Base-by-base conservation (phyloP, 345 rosid species). In the Hibiscus mutabilis region DNA sequence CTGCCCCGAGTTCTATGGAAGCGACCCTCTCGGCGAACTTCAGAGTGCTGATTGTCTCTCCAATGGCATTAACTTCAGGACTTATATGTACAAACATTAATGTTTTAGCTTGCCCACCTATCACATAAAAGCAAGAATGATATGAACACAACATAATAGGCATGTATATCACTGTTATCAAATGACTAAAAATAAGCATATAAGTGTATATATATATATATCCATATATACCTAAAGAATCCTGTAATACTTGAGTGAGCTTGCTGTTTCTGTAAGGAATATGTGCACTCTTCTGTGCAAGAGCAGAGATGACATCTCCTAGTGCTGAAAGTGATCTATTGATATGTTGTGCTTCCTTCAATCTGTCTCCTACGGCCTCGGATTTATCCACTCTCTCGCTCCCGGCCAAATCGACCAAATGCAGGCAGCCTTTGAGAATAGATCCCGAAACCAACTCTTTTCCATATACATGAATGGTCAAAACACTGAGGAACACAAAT, bases 331-430 rank as follows among this genome's bases (percentile, higher is more conserved):
- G 89, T 1, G 99, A 95, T 74, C 89, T 84, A 62, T 95, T 95
- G 55, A 95, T 95, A 66, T 95, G 89, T 69, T 95, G 99, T 72
- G 99, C 97, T 87, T 95, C 99, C 82, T 93, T 95, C 77, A 95
- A 79, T 81, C 99, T 89, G 51, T 95, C 99, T 0, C 99, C 99
- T 2, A 86, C 92, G 15, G 98, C 98, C 84, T 95, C 99, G 0
- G 98, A 95, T 82, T 92, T 92, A 63, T 92, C 98, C 14, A 92
- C 99, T 82, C 99, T 88, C 80, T 95, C 99, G 68, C 98, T 95
- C 67, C 99, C 99, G 69, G 99, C 99, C 73, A 95, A 86, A 82
- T 95, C 99, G 76, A 95, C 99, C 71, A 95, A 77, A 82, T 95
- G 99, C 49, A 95, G 90, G 80, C 98, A 90, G 6, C 97, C 98